Base-by-base conservation (phyloP, 2,329 filamentous ascomycete genomes). In the Botrytis porri region DNA sequence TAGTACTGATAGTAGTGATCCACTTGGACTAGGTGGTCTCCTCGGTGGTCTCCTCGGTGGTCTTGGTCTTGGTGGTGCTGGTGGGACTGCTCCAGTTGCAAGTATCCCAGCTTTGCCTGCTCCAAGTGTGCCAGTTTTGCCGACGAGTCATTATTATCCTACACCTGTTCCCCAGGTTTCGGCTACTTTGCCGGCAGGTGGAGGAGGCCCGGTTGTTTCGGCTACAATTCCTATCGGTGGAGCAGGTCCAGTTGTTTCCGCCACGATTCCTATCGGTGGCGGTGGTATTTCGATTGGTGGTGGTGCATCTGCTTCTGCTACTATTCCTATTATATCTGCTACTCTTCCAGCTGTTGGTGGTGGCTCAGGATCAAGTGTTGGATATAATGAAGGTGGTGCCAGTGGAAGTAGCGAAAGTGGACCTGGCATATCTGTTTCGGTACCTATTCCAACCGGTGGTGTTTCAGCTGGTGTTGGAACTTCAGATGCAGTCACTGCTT, bases 401-500 rank as follows among this genome's bases (percentile, higher is more conserved):
- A 35, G 62, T 54, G 66, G 20, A 43, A 45, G 29, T 12, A 16
- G 37, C 43, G 65, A n/a, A 43, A 43, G 48, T 41, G 65, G 65
- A 16, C 29, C 51, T 20, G 29, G 22, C 12, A n/a, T 45, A 45
- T 43, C 67, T 70, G 39, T n/a, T 45, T 70, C 67, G 1, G 39
- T 69, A 10, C 63, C 62, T 45, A 29, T 43, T 66, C 43, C 63
- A 51, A 37, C 45, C 8, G 48, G 32, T 41, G 25, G 18, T 16
- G 35, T 69, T 57, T 57, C 65, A 22, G 48, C 25, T 8, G 35
- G 65, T 32, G 48, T 69, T 57, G 65, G 65, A 69, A 69, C 65
- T 69, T 69, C 65, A 7, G 65, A 69, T 43, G 35, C 35, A 20
- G 65, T 69, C n/a, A 32, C 65, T 59, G 29, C 35, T 57, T 41